Conservation (phyloP, 345 rosid species). For the Citrus unshiu region DNA sequence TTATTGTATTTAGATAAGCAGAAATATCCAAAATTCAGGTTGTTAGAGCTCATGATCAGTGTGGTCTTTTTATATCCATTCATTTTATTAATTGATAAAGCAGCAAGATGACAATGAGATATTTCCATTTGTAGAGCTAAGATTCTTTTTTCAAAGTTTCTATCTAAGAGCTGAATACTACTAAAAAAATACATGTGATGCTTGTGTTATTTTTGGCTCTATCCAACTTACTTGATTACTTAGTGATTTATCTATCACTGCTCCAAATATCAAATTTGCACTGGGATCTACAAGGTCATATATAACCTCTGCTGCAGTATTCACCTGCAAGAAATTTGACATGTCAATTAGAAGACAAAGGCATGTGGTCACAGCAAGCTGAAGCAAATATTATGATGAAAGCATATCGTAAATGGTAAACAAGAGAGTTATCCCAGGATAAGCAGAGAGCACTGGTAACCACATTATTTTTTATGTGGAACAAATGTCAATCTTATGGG, state of each 20-base stretch:
- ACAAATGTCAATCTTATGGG: background rate
- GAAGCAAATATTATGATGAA: background rate
- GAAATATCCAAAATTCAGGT: background rate
- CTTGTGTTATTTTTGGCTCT: background rate
- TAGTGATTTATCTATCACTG: conserved; percentile 78
- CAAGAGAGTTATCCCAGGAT: background rate
- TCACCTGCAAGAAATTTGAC: conserved; percentile 47
- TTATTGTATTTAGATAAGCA: background rate
- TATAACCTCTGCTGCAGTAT: conserved; percentile 90
- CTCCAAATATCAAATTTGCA: conserved; percentile 58
- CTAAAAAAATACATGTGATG: background rate
- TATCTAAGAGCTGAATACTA: background rate
- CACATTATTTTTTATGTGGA: background rate
- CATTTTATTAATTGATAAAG: background rate
- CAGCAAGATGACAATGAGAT: background rate
- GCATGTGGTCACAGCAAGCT: background rate
- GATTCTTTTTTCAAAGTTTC: background rate
- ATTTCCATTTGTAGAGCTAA: background rate
- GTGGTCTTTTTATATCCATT: background rate
- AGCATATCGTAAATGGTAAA: background rate
- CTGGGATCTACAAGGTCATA: conserved; percentile 88
- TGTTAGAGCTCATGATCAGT: background rate
- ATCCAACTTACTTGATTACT: conserved; percentile 63
- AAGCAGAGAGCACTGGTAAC: background rate
- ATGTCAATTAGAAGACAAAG: background rate